A percentile compares a stretch with the other conserved stretches of the same genome.
phyloP scores from a whole-genome alignment of 2,329 filamentous ascomycete species.

The Incumbomyces lentus region DNA sequence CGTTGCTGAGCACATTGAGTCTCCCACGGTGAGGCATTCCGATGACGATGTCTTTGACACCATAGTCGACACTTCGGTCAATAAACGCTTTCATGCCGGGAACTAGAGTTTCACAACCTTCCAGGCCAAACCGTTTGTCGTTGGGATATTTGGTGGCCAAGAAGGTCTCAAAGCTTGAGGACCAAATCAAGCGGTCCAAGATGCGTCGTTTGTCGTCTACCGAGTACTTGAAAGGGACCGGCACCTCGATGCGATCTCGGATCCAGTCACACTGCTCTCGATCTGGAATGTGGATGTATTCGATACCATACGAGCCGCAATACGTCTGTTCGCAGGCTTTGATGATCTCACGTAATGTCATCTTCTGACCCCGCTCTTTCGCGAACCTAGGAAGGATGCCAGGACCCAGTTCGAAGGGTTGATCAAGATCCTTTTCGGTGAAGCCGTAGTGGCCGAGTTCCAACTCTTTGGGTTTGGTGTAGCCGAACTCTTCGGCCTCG shows the following conservation, averaged over 20 bases:
- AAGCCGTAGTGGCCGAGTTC: conserved; percentile 91
- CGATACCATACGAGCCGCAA: conserved; percentile 92
- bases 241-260: conserved; percentile 85
- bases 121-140: conserved; percentile 97
- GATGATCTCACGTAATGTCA: conserved; percentile 92
- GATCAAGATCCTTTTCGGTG: conserved; percentile 83
- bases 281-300: conserved; percentile 98
- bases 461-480: conserved; percentile 82
- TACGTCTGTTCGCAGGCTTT: conserved; percentile 89
- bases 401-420: conserved; percentile 82
- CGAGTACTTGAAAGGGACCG: conserved; percentile 90
- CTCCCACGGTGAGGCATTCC: conserved; percentile 98
- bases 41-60: conserved; percentile 97
- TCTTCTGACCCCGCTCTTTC: conserved; percentile 78
- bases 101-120: conserved; percentile 92
- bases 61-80: conserved; percentile 94
- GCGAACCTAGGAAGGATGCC: conserved; percentile 93
- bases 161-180: conserved; percentile 93
- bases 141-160: conserved; percentile 96
- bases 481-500: conserved; percentile 72
- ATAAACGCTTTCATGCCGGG: conserved; percentile 99
- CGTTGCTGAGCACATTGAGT: conserved; percentile 95
- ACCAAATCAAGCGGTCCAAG: conserved; percentile 95
- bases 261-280: conserved; percentile 98
- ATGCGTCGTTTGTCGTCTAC: conserved; percentile 98